Conservation (phyloP, 495 filamentous ascomycete genomes). For the Durotheca rogersii region DNA sequence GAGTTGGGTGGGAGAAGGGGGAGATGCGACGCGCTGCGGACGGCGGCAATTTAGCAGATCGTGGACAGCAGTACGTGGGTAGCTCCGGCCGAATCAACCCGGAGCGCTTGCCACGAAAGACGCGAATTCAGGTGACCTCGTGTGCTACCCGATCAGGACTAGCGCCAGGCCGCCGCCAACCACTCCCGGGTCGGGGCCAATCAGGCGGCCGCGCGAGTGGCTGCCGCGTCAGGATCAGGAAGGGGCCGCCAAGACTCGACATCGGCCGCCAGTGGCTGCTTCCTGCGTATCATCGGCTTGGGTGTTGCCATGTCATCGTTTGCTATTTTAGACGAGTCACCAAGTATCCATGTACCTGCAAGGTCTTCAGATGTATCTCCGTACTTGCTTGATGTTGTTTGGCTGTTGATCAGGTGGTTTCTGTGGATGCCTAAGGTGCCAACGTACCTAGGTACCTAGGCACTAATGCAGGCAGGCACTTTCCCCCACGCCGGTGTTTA, state of each 20-base stretch:
- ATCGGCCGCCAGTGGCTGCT: too few species aligned
- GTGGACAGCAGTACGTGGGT: constrained; percentile 11
- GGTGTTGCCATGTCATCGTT: too few species aligned
- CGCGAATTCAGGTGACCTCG: constrained; percentile 31
- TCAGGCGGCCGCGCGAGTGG: neutral
- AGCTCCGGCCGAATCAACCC: constrained; percentile 11
- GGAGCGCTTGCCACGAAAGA: constrained; percentile 7
- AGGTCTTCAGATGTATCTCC: neutral
- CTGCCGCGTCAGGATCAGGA: neutral
- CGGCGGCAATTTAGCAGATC: constrained; percentile 12
- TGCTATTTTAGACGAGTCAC: too few species aligned
- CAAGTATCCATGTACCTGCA: too few species aligned
- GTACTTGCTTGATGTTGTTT: neutral
- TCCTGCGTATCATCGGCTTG: too few species aligned
- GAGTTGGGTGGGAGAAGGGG: too few species aligned
- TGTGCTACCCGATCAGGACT: constrained; percentile 4
- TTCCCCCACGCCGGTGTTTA: constrained; percentile 8
- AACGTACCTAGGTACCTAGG: neutral
- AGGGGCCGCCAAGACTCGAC: neutral
- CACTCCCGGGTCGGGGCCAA: neutral
- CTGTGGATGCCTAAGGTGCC: neutral
- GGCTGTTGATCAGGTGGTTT: neutral
- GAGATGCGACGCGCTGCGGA: constrained; percentile 4
- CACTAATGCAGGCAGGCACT: neutral
- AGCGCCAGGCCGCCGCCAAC: constrained; percentile 19